Conservation (phyloP, 768 basidiomycete genomes). For the Mycena metata region DNA sequence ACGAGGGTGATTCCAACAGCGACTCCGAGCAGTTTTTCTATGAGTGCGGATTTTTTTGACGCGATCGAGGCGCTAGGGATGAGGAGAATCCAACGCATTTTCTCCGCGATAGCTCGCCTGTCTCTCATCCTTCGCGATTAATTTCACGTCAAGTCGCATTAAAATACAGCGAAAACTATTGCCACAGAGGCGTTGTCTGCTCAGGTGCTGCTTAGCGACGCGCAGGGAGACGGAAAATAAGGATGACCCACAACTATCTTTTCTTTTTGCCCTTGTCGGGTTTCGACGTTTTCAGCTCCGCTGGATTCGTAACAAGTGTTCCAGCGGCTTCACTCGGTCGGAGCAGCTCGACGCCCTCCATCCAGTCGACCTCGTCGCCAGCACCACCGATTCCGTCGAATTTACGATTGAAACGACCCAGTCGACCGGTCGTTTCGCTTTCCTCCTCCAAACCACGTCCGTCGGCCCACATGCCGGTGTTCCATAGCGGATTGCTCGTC, state of each 20-base stretch:
- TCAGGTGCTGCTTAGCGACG: no score
- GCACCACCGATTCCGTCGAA: slow-evolving; percentile 68
- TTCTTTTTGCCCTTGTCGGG: slow-evolving; percentile 19
- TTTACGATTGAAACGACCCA: slow-evolving; percentile 83
- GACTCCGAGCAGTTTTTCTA: no score
- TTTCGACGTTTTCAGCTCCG: slow-evolving; percentile 24
- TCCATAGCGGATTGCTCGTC: slow-evolving; percentile 91
- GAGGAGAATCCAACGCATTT: no score
- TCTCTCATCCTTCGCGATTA: no score
- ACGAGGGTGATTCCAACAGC: no score
- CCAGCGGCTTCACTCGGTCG: slow-evolving; percentile 17
- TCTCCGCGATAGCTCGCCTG: no score
- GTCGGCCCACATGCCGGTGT: slow-evolving; percentile 68
- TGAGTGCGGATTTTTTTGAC: no score
- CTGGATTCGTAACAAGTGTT: slow-evolving; percentile 24
- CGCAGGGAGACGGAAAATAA: no score
- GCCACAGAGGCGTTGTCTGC: no score
- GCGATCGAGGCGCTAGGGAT: no score
- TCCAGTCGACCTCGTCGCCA: slow-evolving; percentile 51
- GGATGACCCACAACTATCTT: neutral
- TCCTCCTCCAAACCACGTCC: slow-evolving; percentile 75
- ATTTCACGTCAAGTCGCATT: no score
- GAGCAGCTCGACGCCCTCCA: slow-evolving; percentile 45
- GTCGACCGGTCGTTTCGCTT: slow-evolving; percentile 77
- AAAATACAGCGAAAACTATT: no score